These are phyloP conservation scores for Calonectria hongkongensis DNA, from an alignment of 2,329 filamentous ascomycete species.

Conservation along the genomic window DNA sequence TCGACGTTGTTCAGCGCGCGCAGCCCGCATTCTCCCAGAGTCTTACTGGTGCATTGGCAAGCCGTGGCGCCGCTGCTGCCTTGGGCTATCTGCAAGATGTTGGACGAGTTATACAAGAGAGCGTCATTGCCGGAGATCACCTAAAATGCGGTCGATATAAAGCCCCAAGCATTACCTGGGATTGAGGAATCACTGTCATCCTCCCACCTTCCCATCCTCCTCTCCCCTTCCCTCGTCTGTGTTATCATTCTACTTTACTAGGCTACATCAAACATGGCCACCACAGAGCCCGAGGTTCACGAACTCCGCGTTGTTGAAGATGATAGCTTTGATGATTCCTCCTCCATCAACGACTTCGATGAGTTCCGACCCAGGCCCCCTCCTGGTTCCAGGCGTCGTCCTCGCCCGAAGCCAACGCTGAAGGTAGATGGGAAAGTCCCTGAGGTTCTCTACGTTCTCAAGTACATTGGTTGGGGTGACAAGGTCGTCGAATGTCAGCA, in stretches of 20 bases:
- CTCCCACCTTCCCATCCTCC: no score
- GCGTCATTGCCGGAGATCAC: not conserved
- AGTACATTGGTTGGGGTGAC: conserved; percentile 60
- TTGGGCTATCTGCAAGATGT: not conserved
- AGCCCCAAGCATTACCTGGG: not conserved
- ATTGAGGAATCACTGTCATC: not conserved
- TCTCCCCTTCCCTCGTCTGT: not conserved
- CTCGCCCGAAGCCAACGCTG: conserved; percentile 39
- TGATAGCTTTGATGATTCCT: conserved; percentile 40
- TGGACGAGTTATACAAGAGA: not conserved
- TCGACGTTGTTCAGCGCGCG: not conserved
- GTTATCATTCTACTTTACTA: not conserved
- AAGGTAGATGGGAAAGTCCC: conserved; percentile 61
- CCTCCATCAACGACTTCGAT: conserved; percentile 53
- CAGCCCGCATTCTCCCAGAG: not conserved
- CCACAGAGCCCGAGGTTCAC: conserved; percentile 41
- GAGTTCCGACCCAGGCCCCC: conserved; percentile 30
- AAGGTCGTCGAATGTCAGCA: conserved; percentile 61
- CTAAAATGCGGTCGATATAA: conserved; percentile 1
- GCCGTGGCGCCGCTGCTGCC: not conserved
- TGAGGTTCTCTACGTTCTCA: conserved; percentile 65
- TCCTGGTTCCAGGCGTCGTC: not conserved
- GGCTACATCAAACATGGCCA: conserved; percentile 20
- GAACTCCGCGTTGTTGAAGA: conserved; percentile 42
- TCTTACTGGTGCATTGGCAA: no score